These are phyloP conservation scores for Diversispora epigaea DNA, from an alignment of 192 early-diverging fungal species.

Conservation along the genomic window DNA sequence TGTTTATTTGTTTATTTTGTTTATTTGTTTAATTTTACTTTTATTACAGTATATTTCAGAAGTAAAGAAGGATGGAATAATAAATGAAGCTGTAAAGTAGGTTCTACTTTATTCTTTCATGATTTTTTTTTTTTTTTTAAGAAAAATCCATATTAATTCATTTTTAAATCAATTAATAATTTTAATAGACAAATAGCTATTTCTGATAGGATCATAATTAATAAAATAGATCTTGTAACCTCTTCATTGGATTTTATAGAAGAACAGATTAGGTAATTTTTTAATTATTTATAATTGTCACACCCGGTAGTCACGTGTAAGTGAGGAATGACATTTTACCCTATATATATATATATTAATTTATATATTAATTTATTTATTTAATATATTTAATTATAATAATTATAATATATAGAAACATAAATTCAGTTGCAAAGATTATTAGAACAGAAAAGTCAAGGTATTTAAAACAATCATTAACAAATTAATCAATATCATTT, in stretches of 20 bases:
- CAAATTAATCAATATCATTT: not conserved
- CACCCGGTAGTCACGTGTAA: too few relatives aligned
- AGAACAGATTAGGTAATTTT: constrained; percentile 39
- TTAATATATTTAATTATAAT: too few relatives aligned
- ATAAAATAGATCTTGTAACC: constrained; percentile 79
- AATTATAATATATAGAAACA: constrained; percentile 14
- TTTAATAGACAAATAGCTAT: constrained; percentile 70
- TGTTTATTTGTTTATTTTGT: not conserved
- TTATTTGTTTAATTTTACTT: not conserved
- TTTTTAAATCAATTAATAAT: not conserved
- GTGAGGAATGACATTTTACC: too few relatives aligned
- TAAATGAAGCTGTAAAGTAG: constrained; percentile 77
- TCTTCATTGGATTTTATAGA: constrained; percentile 46
- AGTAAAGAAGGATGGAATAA: constrained; percentile 53
- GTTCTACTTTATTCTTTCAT: constrained; percentile 27
- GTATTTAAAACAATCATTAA: not conserved
- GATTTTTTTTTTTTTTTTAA: not conserved
- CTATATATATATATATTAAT: too few relatives aligned
- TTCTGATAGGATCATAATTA: constrained; percentile 85
- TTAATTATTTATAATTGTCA: too few relatives aligned
- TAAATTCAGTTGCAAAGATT: constrained; percentile 43
- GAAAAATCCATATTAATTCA: not conserved
- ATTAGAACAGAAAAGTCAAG: constrained; percentile 24
- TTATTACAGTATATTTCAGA: constrained; percentile 21
- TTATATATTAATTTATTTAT: too few relatives aligned